Evolutionary conservation across 306 rosid genomes (phyloP).

Genomic region (Vigna radiata): DNA sequence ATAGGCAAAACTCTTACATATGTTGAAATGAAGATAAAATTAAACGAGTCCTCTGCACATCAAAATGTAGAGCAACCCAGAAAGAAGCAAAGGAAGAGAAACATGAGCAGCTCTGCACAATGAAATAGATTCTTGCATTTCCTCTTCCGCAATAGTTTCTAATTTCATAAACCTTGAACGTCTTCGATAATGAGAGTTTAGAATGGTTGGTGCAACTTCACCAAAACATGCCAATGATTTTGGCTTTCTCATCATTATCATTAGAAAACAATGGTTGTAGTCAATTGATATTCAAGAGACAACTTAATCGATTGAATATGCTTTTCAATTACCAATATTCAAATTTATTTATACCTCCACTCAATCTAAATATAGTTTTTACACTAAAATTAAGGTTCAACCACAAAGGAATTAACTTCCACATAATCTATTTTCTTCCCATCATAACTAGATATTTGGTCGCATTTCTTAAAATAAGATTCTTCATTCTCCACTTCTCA

Average conservation of each 20-base stretch:
- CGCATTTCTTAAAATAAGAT: not conserved
- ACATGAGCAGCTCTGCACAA: too few relatives aligned
- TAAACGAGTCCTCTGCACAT: too few relatives aligned
- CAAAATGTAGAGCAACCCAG: too few relatives aligned
- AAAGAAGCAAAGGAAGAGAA: too few relatives aligned
- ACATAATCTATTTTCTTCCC: not conserved
- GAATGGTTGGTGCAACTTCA: not conserved
- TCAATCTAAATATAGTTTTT: not conserved
- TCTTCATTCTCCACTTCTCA: not conserved
- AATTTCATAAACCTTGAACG: not conserved
- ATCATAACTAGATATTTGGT: not conserved
- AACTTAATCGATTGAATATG: not conserved
- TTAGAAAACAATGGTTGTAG: not conserved
- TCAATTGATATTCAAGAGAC: not conserved
- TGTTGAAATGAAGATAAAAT: too few relatives aligned
- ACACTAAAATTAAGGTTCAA: not conserved
- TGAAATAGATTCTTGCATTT: too few relatives aligned
- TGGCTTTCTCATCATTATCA: not conserved
- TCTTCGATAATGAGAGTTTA: not conserved
- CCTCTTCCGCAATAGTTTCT: too few relatives aligned
- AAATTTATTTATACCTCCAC: not conserved
- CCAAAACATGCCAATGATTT: not conserved
- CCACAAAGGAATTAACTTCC: not conserved
- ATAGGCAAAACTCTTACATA: too few relatives aligned
- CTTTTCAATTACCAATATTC: not conserved